Percentiles rank a stretch among this genome's conserved stretches.
These are phyloP conservation scores for Xylaria sp. DNA, from an alignment of 2,329 filamentous ascomycete species.

Conservation along the genomic window DNA sequence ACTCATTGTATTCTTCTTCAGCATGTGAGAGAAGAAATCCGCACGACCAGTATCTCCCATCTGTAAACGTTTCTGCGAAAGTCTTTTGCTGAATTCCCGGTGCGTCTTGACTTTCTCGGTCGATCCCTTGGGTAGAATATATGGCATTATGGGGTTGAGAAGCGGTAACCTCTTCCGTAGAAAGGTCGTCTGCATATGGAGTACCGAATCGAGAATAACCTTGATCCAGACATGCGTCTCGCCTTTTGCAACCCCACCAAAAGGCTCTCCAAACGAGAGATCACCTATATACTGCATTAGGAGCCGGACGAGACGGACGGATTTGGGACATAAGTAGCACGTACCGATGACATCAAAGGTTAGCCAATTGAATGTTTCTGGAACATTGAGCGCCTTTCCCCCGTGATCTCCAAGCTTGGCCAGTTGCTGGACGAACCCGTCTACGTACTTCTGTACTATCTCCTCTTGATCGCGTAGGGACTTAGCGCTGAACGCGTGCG, in stretches of 20 bases:
- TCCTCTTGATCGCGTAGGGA: conserved; percentile 41
- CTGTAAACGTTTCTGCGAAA: conserved; percentile 36
- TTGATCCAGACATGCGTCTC: conserved; percentile 35
- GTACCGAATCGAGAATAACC: conserved; percentile 32
- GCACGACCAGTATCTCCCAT: conserved; percentile 36
- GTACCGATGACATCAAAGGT: conserved; percentile 49
- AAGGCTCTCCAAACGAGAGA: conserved; percentile 38
- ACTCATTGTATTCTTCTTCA: conserved; percentile 38
- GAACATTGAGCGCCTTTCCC: conserved; percentile 41
- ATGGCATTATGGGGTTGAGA: conserved; percentile 28
- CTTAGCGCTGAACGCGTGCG: conserved; percentile 38
- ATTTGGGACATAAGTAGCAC: conserved; percentile 7
- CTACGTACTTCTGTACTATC: conserved; percentile 41
- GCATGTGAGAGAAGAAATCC: conserved; percentile 41
- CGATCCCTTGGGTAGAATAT: conserved; percentile 28
- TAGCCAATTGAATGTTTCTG: conserved; percentile 42
- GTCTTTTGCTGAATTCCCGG: conserved; percentile 28
- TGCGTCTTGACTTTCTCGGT: conserved; percentile 26
- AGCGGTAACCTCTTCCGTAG: conserved; percentile 9
- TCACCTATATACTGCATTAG: conserved; percentile 27
- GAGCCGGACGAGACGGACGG: not conserved
- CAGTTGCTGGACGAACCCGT: conserved; percentile 36
- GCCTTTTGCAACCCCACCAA: conserved; percentile 35
- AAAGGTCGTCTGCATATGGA: conserved; percentile 12
- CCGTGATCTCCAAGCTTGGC: conserved; percentile 34